Evolutionary conservation across 176 grass and related monocot species (phyloP), one percentile per base, ranked within the genome.

Genomic region (bread wheat (Triticum aestivum)): DNA sequence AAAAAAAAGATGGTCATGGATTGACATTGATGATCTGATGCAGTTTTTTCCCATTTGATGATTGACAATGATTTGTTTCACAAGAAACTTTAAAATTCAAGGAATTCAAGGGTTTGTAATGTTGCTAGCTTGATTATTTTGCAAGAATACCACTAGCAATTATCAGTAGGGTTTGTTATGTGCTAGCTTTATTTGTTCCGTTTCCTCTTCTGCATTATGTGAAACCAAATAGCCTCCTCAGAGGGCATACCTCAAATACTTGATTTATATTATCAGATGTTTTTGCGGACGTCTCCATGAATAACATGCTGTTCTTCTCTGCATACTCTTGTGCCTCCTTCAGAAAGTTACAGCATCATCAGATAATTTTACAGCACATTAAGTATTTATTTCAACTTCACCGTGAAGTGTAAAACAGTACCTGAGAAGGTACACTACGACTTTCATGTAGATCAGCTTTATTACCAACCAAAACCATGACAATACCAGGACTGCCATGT

Each of bases 281-380:
- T 87, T 99, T 99, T 41, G 97, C 94, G 83, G 97, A 99, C 4
- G 97, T 99, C 92, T 98, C 97, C 32, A 98, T 91, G 70, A 98
- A 98, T 87, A 94, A 87, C 97, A 96, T 96, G 65, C 86, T 85
- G 81, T 99, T 99, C 85, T 91, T 92, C 56, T 99, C 92, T 15
- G 97, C 94, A 63, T 99, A 99, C 29, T 99, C 97, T 69, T 84
- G 83, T 64, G 94, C 92, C 27, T 93, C 97, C 97, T 96, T 85
- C 69, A 80, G 73, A 85, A 91, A 78, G 47, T 15, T 37, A 78
- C 51, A 44, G 83, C 30, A 66, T 77, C 20, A 75, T 82, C 20
- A 91, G 70, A 51, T 21, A 8, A 17, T 35, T 8, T 61, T 69
- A 38, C 52, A 24, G 1, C 79, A 69, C 38, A 67, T 68, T 67